These are phyloP conservation scores for Akanthomyces muscarius DNA, from an alignment of 2,329 filamentous ascomycete genomes.

Conservation along the genomic window DNA sequence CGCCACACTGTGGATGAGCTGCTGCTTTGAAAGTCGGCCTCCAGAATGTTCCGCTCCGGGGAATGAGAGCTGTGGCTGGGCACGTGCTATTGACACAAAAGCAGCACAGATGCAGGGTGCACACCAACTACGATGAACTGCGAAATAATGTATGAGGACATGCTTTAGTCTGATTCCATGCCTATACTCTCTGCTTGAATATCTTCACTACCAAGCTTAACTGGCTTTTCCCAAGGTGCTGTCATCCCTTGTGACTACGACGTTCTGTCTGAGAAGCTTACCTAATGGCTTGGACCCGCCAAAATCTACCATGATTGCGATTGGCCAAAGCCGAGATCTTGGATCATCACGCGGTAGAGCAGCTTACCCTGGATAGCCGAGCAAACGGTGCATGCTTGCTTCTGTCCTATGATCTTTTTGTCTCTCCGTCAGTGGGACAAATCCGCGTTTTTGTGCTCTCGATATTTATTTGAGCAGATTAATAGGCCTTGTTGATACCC, in stretches of 20 bases:
- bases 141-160: too few species aligned
- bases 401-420: neutral
- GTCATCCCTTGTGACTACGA: neutral
- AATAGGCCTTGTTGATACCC: neutral
- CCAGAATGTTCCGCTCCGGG: slow-evolving; percentile 13
- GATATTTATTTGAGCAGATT: neutral
- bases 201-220: neutral
- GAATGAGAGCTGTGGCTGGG: slow-evolving; percentile 1
- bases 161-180: too few species aligned
- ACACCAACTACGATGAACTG: too few species aligned
- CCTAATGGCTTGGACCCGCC: slow-evolving; percentile 1
- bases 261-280: neutral
- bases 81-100: neutral
- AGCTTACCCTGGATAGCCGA: slow-evolving; percentile 8
- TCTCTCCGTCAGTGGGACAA: neutral
- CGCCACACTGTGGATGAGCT: slow-evolving; percentile 11
- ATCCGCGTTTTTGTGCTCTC: too few species aligned
- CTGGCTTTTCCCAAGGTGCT: neutral
- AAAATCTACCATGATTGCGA: neutral
- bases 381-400: neutral
- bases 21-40: neutral
- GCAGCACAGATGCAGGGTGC: neutral
- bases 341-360: neutral
- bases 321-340: slow-evolving; percentile 10
- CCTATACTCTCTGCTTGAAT: too few species aligned